phyloP scores from a whole-genome alignment of 78 protist genomes.

The Salpingoeca rosetta region DNA sequence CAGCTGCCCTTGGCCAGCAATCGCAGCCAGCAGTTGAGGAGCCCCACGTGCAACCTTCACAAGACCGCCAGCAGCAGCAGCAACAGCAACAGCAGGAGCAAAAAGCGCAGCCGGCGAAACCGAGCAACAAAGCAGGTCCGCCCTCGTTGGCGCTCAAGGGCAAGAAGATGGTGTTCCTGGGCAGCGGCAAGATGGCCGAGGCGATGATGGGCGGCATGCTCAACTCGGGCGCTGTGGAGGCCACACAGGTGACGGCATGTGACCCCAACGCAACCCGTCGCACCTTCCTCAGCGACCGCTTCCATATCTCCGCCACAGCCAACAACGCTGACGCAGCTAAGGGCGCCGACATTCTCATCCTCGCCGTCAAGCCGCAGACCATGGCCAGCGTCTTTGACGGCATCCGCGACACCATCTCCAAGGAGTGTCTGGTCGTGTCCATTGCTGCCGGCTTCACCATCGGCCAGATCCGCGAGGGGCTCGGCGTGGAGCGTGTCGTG shows the following conservation, averaged over 20 bases:
- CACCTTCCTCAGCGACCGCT: neutral
- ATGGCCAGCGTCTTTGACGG: neutral
- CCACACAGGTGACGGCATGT: neutral
- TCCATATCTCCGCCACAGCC: neutral
- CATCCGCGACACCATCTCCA: neutral
- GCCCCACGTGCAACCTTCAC: neutral
- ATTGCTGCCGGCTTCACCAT: neutral
- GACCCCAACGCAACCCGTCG: neutral
- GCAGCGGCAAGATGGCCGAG: neutral
- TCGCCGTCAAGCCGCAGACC: constrained; percentile 18
- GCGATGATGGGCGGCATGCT: neutral
- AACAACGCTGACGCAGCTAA: neutral
- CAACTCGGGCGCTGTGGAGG: neutral
- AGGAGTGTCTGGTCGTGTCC: neutral
- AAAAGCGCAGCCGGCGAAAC: neutral
- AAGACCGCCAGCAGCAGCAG: neutral
- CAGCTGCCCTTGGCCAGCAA: neutral
- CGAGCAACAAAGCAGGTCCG: neutral
- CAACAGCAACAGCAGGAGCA: neutral
- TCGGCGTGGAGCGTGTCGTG: neutral
- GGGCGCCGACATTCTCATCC: neutral
- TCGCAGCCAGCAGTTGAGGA: neutral
- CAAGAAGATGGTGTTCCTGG: neutral
- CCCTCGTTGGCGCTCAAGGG: neutral
- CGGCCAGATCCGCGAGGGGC: neutral